These are phyloP conservation scores for Alternaria arborescens DNA, from an alignment of 2,329 filamentous ascomycete species.

Conservation along the genomic window DNA sequence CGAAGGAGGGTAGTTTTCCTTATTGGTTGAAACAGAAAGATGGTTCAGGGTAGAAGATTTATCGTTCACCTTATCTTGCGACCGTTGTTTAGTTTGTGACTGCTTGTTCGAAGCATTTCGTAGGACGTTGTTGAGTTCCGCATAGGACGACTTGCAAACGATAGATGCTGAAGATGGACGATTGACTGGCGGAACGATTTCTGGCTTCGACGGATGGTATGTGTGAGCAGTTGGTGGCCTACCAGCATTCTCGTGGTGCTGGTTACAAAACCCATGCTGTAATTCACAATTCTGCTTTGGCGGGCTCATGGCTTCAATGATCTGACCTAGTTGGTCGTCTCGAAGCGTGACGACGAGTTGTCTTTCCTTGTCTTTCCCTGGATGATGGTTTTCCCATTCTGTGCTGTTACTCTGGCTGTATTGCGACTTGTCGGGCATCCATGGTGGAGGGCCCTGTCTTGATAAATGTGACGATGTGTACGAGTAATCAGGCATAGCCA, in stretches of 20 bases:
- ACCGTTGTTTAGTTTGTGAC: constrained; percentile 14
- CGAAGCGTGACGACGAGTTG: constrained; percentile 34
- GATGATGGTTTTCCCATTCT: constrained; percentile 12
- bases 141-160: constrained; percentile 35
- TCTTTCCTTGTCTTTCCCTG: constrained; percentile 18
- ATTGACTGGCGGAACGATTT: constrained; percentile 18
- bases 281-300: constrained; percentile 67
- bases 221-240: constrained; percentile 13
- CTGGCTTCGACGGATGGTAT: constrained; percentile 29
- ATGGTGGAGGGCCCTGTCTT: constrained; percentile 17
- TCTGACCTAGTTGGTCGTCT: constrained; percentile 42
- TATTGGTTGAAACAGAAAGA: constrained; percentile 21
- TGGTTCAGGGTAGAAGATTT: constrained; percentile 12
- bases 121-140: constrained; percentile 24
- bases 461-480: constrained; percentile 19
- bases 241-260: constrained; percentile 6
- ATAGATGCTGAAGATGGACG: constrained; percentile 37
- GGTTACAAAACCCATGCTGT: not conserved
- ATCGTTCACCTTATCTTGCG: constrained; percentile 8
- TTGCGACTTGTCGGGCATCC: constrained; percentile 14
- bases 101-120: constrained; percentile 21
- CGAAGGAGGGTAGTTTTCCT: constrained; percentile 27
- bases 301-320: constrained; percentile 38
- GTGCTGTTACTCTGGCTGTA: constrained; percentile 6
- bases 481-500: constrained; percentile 29